phyloP scores from a whole-genome alignment of 1,139 yeast genomes.

The Geotrichum cucujoidarum region DNA sequence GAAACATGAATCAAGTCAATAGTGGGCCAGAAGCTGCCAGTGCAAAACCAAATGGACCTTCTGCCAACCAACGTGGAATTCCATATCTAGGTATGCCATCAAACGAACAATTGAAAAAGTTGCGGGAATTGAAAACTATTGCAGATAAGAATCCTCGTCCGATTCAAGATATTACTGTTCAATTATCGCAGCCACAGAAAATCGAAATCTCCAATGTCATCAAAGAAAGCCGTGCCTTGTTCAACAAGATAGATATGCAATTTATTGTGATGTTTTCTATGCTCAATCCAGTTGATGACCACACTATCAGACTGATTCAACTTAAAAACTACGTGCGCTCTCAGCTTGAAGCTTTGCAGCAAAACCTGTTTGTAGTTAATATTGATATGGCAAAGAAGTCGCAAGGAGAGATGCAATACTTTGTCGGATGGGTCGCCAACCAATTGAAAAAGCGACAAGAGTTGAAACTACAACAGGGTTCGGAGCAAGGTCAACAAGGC shows the following conservation, averaged over 20 bases:
- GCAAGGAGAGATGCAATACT: conserved; percentile 65
- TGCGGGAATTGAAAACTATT: conserved; percentile 6
- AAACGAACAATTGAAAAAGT: no score
- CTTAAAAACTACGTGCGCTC: conserved; percentile 4
- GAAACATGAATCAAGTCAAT: no score
- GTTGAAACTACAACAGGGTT: not conserved
- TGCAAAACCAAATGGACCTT: no score
- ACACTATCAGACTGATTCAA: conserved; percentile 8
- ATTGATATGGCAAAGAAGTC: conserved; percentile 57
- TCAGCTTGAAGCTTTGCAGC: conserved; percentile 6
- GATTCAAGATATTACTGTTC: not conserved
- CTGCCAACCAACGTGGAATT: no score
- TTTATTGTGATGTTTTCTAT: conserved; percentile 2
- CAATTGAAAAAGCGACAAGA: conserved; percentile 31
- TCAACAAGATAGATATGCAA: conserved; percentile 5
- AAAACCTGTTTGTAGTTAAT: conserved; percentile 3
- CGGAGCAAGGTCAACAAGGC: not conserved
- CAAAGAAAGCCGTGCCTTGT: not conserved
- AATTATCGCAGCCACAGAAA: not conserved
- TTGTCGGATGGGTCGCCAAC: conserved; percentile 65
- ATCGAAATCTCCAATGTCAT: conserved; percentile 1
- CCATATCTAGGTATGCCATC: no score
- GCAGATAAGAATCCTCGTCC: conserved; percentile 6
- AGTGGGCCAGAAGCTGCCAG: no score
- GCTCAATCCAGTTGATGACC: conserved; percentile 3